Evolutionary conservation across 2,329 filamentous ascomycete genomes (phyloP), one percentile per base, ranked within the genome.

Genomic region (Fusarium sp.): DNA sequence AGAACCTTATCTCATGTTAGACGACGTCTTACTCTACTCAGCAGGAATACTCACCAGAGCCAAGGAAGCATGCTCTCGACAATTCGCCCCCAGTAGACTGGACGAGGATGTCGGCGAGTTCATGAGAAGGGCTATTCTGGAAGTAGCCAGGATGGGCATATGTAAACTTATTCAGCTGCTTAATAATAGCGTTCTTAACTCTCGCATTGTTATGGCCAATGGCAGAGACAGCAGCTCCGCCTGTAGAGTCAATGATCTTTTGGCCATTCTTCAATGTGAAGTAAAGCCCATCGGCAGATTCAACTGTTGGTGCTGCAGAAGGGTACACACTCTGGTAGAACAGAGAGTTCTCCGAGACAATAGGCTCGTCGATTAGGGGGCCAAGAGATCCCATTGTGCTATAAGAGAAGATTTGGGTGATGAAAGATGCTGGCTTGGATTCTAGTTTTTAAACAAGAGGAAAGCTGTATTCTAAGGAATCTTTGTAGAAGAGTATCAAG

Each of bases 391-490:
- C 45, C 45, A 47, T 47, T 28, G 45, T 11, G 18, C 3, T 47
- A 22, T 20, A 47, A 22, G 18, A 22, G 13, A 47, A 22, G 26
- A 9, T 15, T 15, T 22, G 18, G 6, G 13, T 22, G 10, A 13
- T 28, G 13, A 11, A 28, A 5, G 13, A 15, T 47, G 26, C 6
- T 22, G 6, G 4, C 22, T 7, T 28, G 24, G 11, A 20, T 3
- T 47, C 13, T 22, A 10, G 42, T n/a, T n/a, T 13, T n/a, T 14
- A 41, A 13, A 41, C 6, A 26, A 24, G 24, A 45, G 15, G 18
- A 9, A 26, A 47, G 17, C 12, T 47, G 12, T 28, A 14, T 20
- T 26, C 12, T 8, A 13, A 28, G 5, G 0, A 3, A 14, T 6
- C 13, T 18, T 28, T 28, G 3, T 3, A 47, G 18, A 1, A 5